Conservation (phyloP, 164 flowering plant genomes). For the Stephania yunnanensis region DNA sequence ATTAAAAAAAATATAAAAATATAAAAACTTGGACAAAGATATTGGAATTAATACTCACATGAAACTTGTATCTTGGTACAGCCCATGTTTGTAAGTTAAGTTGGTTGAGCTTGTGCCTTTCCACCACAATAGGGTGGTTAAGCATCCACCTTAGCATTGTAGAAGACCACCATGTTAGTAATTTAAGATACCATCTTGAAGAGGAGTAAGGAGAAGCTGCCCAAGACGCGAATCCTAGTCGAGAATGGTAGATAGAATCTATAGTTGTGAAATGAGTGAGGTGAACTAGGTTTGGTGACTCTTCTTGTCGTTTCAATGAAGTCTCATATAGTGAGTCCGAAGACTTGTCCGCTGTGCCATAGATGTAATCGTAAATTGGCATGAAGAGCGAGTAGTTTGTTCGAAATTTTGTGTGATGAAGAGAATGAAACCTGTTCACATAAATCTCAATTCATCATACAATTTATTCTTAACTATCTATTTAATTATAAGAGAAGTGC, state of each 20-base stretch:
- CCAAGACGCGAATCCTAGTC: conserved; percentile 36
- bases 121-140: conserved; percentile 44
- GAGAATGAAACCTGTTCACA: conserved; percentile 30
- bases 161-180: conserved; percentile 32
- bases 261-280: conserved; percentile 49
- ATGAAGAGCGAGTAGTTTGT: conserved; percentile 51
- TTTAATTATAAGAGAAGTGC: no score
- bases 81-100: conserved; percentile 56
- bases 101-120: conserved; percentile 36
- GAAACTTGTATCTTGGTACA: conserved; percentile 45
- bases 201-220: conserved; percentile 40
- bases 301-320: conserved; percentile 25
- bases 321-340: conserved; percentile 31
- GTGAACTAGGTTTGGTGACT: conserved; percentile 42
- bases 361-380: conserved; percentile 56
- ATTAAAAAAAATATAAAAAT: no score
- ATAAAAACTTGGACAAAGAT: no score
- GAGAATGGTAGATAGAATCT: conserved; percentile 44
- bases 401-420: conserved; percentile 48
- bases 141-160: conserved; percentile 38
- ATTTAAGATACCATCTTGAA: conserved; percentile 47
- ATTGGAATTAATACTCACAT: conserved; percentile 27
- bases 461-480: no score
- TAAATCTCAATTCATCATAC: background rate
- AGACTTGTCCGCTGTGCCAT: conserved; percentile 44